Evolutionary conservation across 441 rosid species (phyloP).

Genomic region (Adansonia madagascariensis): DNA sequence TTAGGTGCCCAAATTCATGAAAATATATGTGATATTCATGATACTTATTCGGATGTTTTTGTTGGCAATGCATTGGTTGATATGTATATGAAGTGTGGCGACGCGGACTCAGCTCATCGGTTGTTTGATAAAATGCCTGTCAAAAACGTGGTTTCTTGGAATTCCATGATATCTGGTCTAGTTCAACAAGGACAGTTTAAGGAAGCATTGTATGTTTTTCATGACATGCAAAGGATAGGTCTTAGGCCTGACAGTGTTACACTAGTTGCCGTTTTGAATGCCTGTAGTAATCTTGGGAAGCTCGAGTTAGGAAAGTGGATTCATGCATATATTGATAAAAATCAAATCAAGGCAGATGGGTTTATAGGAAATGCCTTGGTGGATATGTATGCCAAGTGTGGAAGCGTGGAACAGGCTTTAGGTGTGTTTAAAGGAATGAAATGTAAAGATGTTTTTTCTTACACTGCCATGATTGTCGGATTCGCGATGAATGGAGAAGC

Average conservation of each 20-base stretch:
- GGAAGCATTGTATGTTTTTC: constrained; percentile 34
- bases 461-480: constrained; percentile 40
- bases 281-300: constrained; percentile 38
- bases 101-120: constrained; percentile 20
- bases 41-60: constrained; percentile 30
- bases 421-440: constrained; percentile 34
- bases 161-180: constrained; percentile 41
- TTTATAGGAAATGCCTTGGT: constrained; percentile 39
- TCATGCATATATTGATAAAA: constrained; percentile 39
- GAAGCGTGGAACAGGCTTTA: constrained; percentile 36
- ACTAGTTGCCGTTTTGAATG: constrained; percentile 36
- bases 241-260: constrained; percentile 38
- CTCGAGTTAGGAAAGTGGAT: constrained; percentile 42
- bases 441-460: constrained; percentile 40
- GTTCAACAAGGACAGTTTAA: constrained; percentile 31
- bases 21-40: not conserved
- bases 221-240: constrained; percentile 30
- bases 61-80: constrained; percentile 30
- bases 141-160: constrained; percentile 42
- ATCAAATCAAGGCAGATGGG: constrained; percentile 34
- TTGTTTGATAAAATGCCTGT: constrained; percentile 37
- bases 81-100: constrained; percentile 29
- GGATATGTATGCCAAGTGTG: constrained; percentile 44
- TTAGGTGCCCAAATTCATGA: constrained; percentile 31
- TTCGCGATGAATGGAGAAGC: constrained; percentile 43